Conservation (phyloP, 2,329 filamentous ascomycete genomes). For the Aureobasidium sp. region DNA sequence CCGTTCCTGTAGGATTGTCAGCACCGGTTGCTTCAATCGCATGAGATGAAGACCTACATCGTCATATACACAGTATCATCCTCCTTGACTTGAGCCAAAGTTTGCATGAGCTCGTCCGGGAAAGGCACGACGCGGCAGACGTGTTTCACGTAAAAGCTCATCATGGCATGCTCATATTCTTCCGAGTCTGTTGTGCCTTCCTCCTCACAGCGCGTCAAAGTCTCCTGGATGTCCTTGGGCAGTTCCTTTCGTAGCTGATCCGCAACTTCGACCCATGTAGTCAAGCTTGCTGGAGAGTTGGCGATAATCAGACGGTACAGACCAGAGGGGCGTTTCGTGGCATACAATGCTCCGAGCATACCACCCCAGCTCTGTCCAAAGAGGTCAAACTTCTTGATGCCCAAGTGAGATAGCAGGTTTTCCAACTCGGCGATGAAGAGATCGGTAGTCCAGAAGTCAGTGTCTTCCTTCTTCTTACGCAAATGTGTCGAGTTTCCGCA, state of each 20-base stretch:
- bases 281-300: conserved; percentile 24
- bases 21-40: conserved; percentile 11
- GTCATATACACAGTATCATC: conserved; percentile 29
- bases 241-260: conserved; percentile 20
- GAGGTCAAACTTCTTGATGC: conserved; percentile 35
- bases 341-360: conserved; percentile 40
- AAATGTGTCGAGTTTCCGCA: conserved; percentile 42
- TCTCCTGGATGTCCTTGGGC: conserved; percentile 24
- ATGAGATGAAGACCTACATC: conserved; percentile 19
- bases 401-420: conserved; percentile 37
- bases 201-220: conserved; percentile 22
- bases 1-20: conserved; percentile 27
- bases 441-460: conserved; percentile 39
- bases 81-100: conserved; percentile 23
- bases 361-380: conserved; percentile 47
- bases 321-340: conserved; percentile 28
- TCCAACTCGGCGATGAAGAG: conserved; percentile 43
- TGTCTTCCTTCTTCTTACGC: conserved; percentile 36
- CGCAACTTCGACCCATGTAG: conserved; percentile 22
- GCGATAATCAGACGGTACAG: conserved; percentile 32
- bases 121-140: conserved; percentile 25
- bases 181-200: conserved; percentile 23
- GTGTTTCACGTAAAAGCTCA: conserved; percentile 23
- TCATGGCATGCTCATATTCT: conserved; percentile 26
- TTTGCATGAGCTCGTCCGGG: conserved; percentile 21